Evolutionary conservation across 2,329 filamentous ascomycete genomes (phyloP), one percentile per base, ranked within the genome.

Genomic region (Botrytis squamosa): DNA sequence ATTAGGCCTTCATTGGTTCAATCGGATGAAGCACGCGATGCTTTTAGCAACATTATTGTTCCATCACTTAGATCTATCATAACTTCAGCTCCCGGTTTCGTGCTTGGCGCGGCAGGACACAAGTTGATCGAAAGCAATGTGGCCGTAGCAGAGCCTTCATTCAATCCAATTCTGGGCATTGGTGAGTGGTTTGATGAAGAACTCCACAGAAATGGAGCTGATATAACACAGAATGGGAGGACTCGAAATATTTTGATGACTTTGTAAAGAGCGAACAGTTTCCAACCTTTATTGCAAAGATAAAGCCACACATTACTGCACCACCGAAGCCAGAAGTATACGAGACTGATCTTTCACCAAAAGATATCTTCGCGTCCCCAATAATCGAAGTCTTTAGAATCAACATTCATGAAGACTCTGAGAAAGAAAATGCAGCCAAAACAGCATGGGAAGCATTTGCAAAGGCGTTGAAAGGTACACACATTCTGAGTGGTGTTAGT

Each of bases 301-400:
- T 38, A 22, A 72, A 67, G 29, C 38, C 70, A n/a, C 7, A 57
- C 40, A 0, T 38, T 6, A n/a, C 49, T 59, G 70, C 38, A 7
- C 36, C 18, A 10, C 0, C 29, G 20, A 29, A 14, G 7, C 40
- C 52, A 33, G 62, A 60, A 60, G 3, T 67, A 22, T 72, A 72
- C 66, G 63, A 72, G 49, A 46, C 62, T 8, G 63, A 72, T 49
- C 4, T 33, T 16, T 46, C 46, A 18, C 49, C 52, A 12, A 67
- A 22, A 46, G 62, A 67, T 59, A 46, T 72, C 22, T 46, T 72
- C 10, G 55, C 46, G n/a, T 72, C 63, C 20, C 46, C 29, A 25
- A 38, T 72, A 22, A 57, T 64, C 16, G 70, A 72, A 12, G 16
- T 67, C n/a, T 67, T 60, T n/a, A 44, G 70, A 46, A 38, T 67